These are phyloP conservation scores for Buddleja alternifolia DNA, from an alignment of 257 asterid genomes.

Conservation along the genomic window DNA sequence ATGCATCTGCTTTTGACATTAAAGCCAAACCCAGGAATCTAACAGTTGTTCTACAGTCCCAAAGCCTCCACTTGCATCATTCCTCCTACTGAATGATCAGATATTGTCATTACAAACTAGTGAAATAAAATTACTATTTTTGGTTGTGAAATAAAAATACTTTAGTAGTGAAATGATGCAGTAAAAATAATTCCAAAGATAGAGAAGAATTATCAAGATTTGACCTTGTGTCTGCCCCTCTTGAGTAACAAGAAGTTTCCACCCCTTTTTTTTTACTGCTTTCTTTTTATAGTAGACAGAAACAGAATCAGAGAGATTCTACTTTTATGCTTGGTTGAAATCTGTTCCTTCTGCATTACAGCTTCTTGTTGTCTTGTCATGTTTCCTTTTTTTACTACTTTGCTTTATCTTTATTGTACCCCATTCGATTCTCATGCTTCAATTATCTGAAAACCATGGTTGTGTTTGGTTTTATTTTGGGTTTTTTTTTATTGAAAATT, in stretches of 20 bases:
- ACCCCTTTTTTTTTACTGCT: conserved; percentile 32
- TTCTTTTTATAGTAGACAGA: conserved; percentile 32
- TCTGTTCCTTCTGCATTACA: conserved; percentile 38
- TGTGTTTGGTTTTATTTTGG: too few relatives aligned
- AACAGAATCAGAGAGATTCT: conserved; percentile 20
- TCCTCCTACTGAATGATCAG: conserved; percentile 38
- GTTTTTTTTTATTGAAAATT: too few relatives aligned
- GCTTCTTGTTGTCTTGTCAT: conserved; percentile 46
- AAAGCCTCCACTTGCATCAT: conserved; percentile 39
- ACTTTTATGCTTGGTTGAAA: conserved; percentile 39
- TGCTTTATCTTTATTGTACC: conserved; percentile 27
- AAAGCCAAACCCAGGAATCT: conserved; percentile 63
- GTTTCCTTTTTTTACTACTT: conserved; percentile 15
- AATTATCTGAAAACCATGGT: conserved; percentile 27
- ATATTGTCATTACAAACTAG: conserved; percentile 29
- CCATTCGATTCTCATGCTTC: conserved; percentile 42
- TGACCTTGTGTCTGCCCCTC: conserved; percentile 19
- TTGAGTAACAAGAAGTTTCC: conserved; percentile 52
- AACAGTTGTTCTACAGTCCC: conserved; percentile 33
- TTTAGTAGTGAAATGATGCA: conserved; percentile 1
- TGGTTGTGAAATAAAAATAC: too few relatives aligned
- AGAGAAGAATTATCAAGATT: too few relatives aligned
- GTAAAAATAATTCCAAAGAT: too few relatives aligned
- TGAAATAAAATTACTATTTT: not conserved
- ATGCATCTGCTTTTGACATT: conserved; percentile 38